Base-by-base conservation (phyloP, 345 rosid genomes). In the Aquilaria malaccensis region DNA sequence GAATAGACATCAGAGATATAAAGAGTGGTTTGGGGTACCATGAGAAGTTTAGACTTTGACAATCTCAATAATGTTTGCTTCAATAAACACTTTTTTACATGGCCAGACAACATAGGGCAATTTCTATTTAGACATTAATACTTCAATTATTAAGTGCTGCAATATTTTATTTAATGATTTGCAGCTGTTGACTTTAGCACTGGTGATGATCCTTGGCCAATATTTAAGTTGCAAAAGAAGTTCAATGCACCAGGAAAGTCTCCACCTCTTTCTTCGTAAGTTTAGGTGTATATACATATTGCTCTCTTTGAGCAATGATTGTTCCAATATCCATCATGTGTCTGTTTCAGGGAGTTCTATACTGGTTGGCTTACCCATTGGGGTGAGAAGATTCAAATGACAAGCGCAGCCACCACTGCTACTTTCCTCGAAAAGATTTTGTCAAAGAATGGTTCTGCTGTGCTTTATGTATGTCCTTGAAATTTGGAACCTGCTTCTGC, bases 331-430 rank as follows among this genome's bases (percentile, higher is more conserved):
- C 66, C 45, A 46, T 60, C 22, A n/a, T 63, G 50, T 71, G 30
- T 6, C 52, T 61, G 46, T 71, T 73, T 68, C 78, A 93, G 97
- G 63, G 98, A 93, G 77, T 93, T 93, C 59, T 93, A 93, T 57
- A 93, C 98, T 14, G 98, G 98, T 43, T 93, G 98, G 98, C 87
- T 93, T 66, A 93, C 97, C 30, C 98, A 93, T 52, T 93, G 98
- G 98, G 86, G 96, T 29, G 93, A 93, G 82, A 84, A 83, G 76
- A 68, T 73, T 71, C 85, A 88, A 55, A 72, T 66, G 54, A 89
- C 96, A 9, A 82, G 65, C 73, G 91, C 91, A 46, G 77, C 81
- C 30, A 70, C 61, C 71, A 85, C 97, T 0, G 96, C 98, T 11
- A 62, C 84, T 65, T 77, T 81, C 52, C 82, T 93, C 70, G 83